phyloP scores from a whole-genome alignment of 345 rosid species.

The Citropsis articulata region DNA sequence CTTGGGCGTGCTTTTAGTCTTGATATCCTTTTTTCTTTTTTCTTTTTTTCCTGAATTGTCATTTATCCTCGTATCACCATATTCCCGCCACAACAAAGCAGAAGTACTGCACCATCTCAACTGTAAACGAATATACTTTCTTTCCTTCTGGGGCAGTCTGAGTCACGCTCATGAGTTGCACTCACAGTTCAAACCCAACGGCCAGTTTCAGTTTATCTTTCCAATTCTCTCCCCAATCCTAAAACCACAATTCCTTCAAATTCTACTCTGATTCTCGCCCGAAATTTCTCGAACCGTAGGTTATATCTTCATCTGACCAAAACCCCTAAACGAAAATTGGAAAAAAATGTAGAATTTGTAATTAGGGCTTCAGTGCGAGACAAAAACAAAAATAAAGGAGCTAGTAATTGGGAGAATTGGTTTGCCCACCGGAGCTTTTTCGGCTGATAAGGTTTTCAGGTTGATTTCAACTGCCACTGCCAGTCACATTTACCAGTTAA shows the following conservation, averaged over 20 bases:
- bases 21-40: neutral
- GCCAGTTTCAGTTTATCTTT: conserved; percentile 11
- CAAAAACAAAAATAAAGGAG: conserved; percentile 23
- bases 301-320: conserved; percentile 8
- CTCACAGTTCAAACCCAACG: conserved; percentile 26
- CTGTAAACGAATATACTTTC: neutral
- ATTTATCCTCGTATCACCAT: neutral
- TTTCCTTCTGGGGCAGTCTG: neutral
- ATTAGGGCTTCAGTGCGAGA: conserved; percentile 36
- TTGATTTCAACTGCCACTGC: conserved; percentile 74
- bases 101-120: neutral
- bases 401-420: conserved; percentile 55
- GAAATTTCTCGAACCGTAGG: conserved; percentile 19
- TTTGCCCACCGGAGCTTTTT: conserved; percentile 52
- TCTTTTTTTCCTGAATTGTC: too few species aligned
- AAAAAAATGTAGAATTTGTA: conserved; percentile 22
- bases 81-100: conserved; percentile 18
- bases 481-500: conserved; percentile 84
- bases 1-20: neutral
- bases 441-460: conserved; percentile 73
- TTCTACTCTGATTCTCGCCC: conserved; percentile 2
- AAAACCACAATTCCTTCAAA: conserved; percentile 20
- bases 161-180: conserved; percentile 39
- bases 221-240: conserved; percentile 17
- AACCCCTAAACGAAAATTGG: neutral